Conservation (phyloP, 306 rosid genomes). For the Astragalus membranaceus region DNA sequence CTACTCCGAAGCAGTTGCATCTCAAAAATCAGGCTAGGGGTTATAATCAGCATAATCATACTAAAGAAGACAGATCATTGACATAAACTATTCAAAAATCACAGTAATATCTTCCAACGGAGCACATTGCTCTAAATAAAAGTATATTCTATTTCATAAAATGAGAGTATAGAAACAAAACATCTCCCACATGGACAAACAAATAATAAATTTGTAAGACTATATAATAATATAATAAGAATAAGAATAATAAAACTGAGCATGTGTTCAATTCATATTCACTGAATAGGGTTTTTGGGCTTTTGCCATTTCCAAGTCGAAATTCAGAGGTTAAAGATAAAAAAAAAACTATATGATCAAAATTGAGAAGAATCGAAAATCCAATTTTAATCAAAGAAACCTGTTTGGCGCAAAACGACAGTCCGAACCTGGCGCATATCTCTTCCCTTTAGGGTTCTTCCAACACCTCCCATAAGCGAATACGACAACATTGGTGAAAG, state of each 20-base stretch:
- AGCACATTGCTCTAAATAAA: neutral
- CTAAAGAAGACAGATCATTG: neutral
- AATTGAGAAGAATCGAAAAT: neutral
- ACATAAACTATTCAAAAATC: neutral
- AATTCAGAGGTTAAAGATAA: neutral
- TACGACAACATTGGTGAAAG: slow-evolving; percentile 50
- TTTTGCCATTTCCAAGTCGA: neutral
- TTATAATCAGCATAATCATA: no score
- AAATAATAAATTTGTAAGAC: neutral
- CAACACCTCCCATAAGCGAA: slow-evolving; percentile 81
- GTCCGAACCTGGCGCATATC: slow-evolving; percentile 65
- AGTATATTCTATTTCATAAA: neutral
- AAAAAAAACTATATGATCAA: neutral
- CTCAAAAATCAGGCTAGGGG: neutral
- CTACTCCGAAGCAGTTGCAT: neutral
- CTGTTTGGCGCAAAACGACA: slow-evolving; percentile 72
- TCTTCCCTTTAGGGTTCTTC: slow-evolving; percentile 68
- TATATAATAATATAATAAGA: no score
- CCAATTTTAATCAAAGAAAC: slow-evolving; percentile 54
- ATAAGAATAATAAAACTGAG: neutral
- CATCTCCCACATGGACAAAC: neutral
- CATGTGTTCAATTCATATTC: neutral
- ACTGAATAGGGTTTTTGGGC: neutral
- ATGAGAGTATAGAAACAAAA: neutral
- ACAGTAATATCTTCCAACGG: neutral